A percentile compares a stretch with the other conserved stretches of the same genome.
phyloP scores from a whole-genome alignment of 2,329 filamentous ascomycete species.

The Ophiostoma piceae region DNA sequence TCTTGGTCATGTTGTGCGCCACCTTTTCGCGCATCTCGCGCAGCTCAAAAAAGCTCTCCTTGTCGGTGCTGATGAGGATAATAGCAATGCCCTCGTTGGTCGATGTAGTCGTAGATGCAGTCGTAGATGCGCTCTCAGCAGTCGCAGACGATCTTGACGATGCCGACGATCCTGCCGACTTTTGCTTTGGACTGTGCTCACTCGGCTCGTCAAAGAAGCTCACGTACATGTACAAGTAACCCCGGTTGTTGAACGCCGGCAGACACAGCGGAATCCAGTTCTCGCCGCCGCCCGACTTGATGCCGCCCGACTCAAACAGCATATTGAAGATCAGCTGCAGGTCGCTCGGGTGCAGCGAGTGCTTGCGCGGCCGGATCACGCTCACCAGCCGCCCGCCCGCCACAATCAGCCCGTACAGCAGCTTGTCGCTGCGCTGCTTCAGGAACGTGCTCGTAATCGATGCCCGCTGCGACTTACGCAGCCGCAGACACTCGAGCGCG shows the following conservation, averaged over 20 bases:
- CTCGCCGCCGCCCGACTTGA: slow-evolving; percentile 85
- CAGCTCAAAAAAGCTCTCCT: slow-evolving; percentile 88
- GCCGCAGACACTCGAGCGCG: slow-evolving; percentile 85
- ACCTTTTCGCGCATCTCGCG: slow-evolving; percentile 65
- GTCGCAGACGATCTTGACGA: not conserved
- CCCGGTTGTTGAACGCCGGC: slow-evolving; percentile 93
- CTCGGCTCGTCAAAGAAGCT: slow-evolving; percentile 69
- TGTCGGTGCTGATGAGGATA: slow-evolving; percentile 85
- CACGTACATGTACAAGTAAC: slow-evolving; percentile 98
- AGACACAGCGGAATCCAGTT: slow-evolving; percentile 97
- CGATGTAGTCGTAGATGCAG: slow-evolving; percentile 31
- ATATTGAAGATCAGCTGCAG: slow-evolving; percentile 98
- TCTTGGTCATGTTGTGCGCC: slow-evolving; percentile 65
- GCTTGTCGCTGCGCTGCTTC: slow-evolving; percentile 66
- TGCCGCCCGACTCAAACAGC: slow-evolving; percentile 90
- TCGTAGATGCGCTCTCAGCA: slow-evolving; percentile 34
- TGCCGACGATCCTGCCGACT: not conserved
- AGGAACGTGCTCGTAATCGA: slow-evolving; percentile 83
- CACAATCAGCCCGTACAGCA: slow-evolving; percentile 90
- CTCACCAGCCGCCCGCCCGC: slow-evolving; percentile 90
- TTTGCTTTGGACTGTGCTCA: slow-evolving; percentile 21
- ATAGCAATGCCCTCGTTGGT: slow-evolving; percentile 75
- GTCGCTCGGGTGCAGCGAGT: slow-evolving; percentile 92
- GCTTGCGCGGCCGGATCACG: slow-evolving; percentile 87
- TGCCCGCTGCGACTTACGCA: slow-evolving; percentile 81